Conservation (phyloP, 148 eudicot genomes). For the Euryodendron excelsum region DNA sequence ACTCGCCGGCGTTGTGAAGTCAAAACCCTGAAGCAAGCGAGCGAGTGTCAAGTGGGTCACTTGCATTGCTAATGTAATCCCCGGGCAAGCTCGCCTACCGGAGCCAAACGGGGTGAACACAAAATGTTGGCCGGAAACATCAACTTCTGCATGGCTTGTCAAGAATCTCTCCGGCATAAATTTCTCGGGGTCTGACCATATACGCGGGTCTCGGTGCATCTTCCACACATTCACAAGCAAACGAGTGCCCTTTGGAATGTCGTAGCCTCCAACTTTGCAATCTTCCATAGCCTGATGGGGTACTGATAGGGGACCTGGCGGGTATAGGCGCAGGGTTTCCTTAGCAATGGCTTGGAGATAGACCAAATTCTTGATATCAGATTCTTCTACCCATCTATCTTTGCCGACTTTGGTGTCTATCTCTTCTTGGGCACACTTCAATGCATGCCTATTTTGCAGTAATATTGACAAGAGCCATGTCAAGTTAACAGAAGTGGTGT, state of each 20-base stretch:
- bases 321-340: constrained; percentile 30
- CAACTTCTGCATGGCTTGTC: constrained; percentile 5
- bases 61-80: constrained; percentile 28
- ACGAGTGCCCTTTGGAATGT: constrained; percentile 22
- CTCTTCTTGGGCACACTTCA: constrained; percentile 24
- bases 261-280: constrained; percentile 15
- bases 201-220: constrained; percentile 26
- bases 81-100: constrained; percentile 39
- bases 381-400: constrained; percentile 29
- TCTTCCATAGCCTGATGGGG: constrained; percentile 23
- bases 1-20: not conserved
- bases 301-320: constrained; percentile 21
- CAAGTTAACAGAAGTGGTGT: constrained; percentile 14
- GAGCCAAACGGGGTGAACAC: constrained; percentile 38
- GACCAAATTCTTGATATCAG: constrained; percentile 17
- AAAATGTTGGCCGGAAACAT: constrained; percentile 22
- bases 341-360: constrained; percentile 31
- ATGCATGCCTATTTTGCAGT: constrained; percentile 11
- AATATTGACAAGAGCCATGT: constrained; percentile 21
- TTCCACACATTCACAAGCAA: constrained; percentile 26
- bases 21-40: constrained; percentile 35
- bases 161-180: constrained; percentile 38
- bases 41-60: constrained; percentile 32
- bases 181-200: constrained; percentile 32
- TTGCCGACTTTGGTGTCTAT: constrained; percentile 24